Base-by-base conservation (phyloP, 768 basidiomycete species). In the Gelatoporia subvermispora region DNA sequence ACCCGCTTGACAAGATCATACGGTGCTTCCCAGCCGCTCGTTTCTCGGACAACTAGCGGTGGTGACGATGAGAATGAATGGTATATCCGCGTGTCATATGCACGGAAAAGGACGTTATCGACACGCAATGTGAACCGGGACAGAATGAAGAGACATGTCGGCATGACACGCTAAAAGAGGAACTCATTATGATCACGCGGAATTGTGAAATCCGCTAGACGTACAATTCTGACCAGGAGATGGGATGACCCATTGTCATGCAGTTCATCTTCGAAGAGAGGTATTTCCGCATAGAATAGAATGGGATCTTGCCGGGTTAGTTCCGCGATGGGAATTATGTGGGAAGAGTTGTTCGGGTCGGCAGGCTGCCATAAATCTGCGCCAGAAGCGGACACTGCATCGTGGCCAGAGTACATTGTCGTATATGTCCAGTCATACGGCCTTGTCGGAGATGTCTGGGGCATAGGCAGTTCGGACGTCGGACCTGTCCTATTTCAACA, bases 371-470 rank as follows among this genome's bases (percentile, higher is more conserved):
- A 88, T 1, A 54, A 48, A 28, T 60, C 54, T 2, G 56, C 51
- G 31, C 47, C 55, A 16, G 60, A 56, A 0, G 65, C 51, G 17
- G 49, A 43, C 13, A 53, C 24, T 2, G 57, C 43, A 17, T 39
- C 56, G 55, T 85, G 82, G 0, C 95, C 96, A 0, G 82, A 59
- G 56, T 97, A 93, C 3, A 77, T 82, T 1, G 93, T 90, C 2
- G 94, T 96, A 65, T 96, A 98, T 10, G 96, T 99, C 96, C 96
- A 98, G 62, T 99, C 96, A 65, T 90, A 97, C 0, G 85, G 87
- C 57, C 94, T 96, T 8, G 91, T 85, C 0, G 76, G 62, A 18
- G 83, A 78, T 4, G 88, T 88, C 53, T 76, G 65, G 3, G 89
- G 87, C 69, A 89, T 79, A 0, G 85, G 81, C 11, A 81, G 65